Evolutionary conservation across 805 yeast species (phyloP).

Genomic region (Metschnikowia santaceciliae): DNA sequence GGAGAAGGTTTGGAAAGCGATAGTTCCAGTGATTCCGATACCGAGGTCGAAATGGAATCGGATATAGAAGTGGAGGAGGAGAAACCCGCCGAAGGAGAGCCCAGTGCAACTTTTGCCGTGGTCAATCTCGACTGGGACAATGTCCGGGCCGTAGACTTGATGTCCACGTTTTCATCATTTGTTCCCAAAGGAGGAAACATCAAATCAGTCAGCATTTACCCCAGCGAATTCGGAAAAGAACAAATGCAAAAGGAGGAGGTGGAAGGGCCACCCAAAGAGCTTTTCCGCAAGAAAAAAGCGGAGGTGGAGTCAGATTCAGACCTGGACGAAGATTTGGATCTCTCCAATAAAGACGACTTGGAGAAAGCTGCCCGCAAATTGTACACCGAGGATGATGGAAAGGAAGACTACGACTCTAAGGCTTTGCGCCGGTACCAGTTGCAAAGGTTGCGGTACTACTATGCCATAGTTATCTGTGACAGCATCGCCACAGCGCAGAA

Average conservation of each 20-base stretch:
- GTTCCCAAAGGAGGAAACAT: constrained; percentile 74
- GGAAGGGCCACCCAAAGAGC: constrained; percentile 89
- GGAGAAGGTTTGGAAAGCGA: constrained; percentile 46
- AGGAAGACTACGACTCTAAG: constrained; percentile 77
- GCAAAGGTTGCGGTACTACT: constrained; percentile 87
- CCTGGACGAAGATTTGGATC: constrained; percentile 38
- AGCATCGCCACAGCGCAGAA: constrained; percentile 62
- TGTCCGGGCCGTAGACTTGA: constrained; percentile 76
- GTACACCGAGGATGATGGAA: constrained; percentile 78
- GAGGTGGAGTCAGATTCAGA: constrained; percentile 27
- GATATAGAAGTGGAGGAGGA: constrained; percentile 54
- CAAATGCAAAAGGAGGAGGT: constrained; percentile 84
- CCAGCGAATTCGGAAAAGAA: constrained; percentile 91
- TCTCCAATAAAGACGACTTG: constrained; percentile 43
- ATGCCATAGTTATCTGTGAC: constrained; percentile 87
- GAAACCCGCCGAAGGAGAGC: constrained; percentile 83
- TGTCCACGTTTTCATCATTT: constrained; percentile 86
- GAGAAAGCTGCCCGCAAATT: constrained; percentile 66
- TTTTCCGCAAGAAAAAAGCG: constrained; percentile 46
- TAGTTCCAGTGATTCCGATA: constrained; percentile 40
- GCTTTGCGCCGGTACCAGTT: constrained; percentile 86
- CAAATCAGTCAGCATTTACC: constrained; percentile 65
- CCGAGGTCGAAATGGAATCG: constrained; percentile 46
- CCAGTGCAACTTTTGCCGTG: constrained; percentile 76
- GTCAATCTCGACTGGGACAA: constrained; percentile 98